Conservation (phyloP, 257 asterid genomes). For the Scutellaria barbata region DNA sequence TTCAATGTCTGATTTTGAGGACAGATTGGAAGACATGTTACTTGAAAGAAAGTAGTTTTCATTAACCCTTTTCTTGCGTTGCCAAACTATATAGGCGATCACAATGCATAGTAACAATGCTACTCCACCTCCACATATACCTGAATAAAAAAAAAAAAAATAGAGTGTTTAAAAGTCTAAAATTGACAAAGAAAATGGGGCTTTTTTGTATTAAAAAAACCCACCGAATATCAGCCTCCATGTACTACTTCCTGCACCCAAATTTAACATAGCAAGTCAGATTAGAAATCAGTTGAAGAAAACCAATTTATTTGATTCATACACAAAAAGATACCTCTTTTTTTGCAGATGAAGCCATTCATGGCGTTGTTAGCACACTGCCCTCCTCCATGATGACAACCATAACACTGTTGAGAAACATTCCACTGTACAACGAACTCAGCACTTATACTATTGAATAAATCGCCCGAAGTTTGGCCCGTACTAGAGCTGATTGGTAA, state of each 20-base stretch:
- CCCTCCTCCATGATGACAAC: conserved; percentile 44
- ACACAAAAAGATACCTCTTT: conserved; percentile 34
- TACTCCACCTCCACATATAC: conserved; percentile 40
- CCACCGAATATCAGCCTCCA: conserved; percentile 33
- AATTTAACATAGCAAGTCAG: background rate
- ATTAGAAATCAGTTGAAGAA: background rate
- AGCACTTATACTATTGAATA: conserved; percentile 26
- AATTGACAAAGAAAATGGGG: background rate
- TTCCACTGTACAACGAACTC: conserved; percentile 44
- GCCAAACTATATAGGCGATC: conserved; percentile 30
- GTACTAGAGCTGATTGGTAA: conserved; percentile 29
- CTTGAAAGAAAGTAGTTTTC: conserved; percentile 42
- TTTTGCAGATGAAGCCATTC: conserved; percentile 32
- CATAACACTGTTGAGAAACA: conserved; percentile 39
- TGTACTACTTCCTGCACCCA: conserved; percentile 21
- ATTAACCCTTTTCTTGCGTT: conserved; percentile 40
- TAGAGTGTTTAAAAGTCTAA: conserved; percentile 20
- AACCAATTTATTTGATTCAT: background rate
- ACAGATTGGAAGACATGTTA: conserved; percentile 46
- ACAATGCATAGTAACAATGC: conserved; percentile 21
- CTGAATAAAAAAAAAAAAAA: conserved; percentile 38
- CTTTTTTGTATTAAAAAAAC: background rate
- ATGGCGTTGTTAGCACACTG: conserved; percentile 36
- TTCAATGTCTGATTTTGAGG: conserved; percentile 49
- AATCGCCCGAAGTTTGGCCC: background rate